These are phyloP conservation scores for Fusarium setosum DNA, from an alignment of 2,329 filamentous ascomycete genomes.

Conservation along the genomic window DNA sequence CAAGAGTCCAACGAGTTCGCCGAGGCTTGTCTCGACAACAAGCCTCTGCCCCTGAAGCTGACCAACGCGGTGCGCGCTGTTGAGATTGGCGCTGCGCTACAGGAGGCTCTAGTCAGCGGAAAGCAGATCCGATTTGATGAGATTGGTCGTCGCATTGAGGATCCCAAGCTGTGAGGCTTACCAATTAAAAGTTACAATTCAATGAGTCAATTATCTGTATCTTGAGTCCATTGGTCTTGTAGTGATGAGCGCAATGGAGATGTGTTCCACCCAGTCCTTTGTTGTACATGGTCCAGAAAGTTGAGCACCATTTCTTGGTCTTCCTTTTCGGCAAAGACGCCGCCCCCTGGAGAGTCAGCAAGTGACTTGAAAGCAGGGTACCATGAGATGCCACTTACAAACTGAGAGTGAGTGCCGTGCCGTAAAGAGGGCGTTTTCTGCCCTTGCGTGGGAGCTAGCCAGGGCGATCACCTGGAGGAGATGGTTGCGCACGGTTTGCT, in stretches of 20 bases:
- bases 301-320: slow-evolving; percentile 25
- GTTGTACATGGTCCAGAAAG: slow-evolving; percentile 25
- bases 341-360: slow-evolving; percentile 26
- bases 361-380: no score
- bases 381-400: neutral
- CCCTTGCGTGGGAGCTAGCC: neutral
- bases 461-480: neutral
- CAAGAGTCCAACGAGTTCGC: slow-evolving; percentile 24
- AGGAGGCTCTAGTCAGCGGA: slow-evolving; percentile 20
- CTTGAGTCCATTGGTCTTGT: slow-evolving; percentile 22
- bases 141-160: slow-evolving; percentile 24
- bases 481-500: neutral
- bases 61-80: slow-evolving; percentile 16
- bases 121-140: slow-evolving; percentile 26
- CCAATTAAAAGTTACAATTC: neutral
- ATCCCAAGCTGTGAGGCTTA: slow-evolving; percentile 10
- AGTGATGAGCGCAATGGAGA: slow-evolving; percentile 15
- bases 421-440: neutral
- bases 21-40: slow-evolving; percentile 15
- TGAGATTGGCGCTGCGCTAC: slow-evolving; percentile 19
- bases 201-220: slow-evolving; percentile 1
- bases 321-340: slow-evolving; percentile 22
- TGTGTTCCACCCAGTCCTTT: slow-evolving; percentile 29
- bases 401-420: neutral
- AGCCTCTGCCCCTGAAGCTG: slow-evolving; percentile 44